Evolutionary conservation across 768 basidiomycete species (phyloP).

Genomic region (Russula olivacea): DNA sequence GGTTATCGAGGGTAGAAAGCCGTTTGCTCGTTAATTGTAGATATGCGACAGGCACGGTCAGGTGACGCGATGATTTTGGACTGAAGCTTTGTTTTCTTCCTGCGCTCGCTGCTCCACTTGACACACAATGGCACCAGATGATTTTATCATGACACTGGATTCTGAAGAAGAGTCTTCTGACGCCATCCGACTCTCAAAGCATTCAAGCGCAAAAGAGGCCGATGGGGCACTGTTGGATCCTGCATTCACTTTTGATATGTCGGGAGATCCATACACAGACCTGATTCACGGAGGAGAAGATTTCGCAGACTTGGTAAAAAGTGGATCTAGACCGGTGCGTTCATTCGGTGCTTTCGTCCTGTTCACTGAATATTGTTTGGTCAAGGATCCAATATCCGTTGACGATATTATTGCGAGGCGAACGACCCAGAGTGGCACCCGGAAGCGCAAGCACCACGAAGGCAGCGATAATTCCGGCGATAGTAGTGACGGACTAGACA

Average conservation of each 20-base stretch:
- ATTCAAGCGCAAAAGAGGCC: constrained; percentile 30
- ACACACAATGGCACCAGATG: constrained; percentile 41
- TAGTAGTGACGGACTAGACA: neutral
- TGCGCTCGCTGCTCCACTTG: neutral
- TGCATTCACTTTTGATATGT: constrained; percentile 76
- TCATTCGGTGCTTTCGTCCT: constrained; percentile 1
- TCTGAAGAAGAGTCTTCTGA: constrained; percentile 51
- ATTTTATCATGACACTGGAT: constrained; percentile 81
- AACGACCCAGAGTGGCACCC: constrained; percentile 37
- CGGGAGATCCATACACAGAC: constrained; percentile 63
- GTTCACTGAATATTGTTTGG: constrained; percentile 10
- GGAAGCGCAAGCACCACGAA: constrained; percentile 58
- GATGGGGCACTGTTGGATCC: constrained; percentile 69
- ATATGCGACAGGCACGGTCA: neutral
- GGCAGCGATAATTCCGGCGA: constrained; percentile 10
- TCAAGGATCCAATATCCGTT: constrained; percentile 73
- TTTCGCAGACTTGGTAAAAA: constrained; percentile 54
- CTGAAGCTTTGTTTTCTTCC: neutral
- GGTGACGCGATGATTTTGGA: neutral
- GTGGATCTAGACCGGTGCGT: constrained; percentile 56
- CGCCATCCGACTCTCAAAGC: neutral
- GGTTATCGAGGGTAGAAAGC: constrained; percentile 33
- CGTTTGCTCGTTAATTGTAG: neutral
- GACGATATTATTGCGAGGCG: constrained; percentile 87
- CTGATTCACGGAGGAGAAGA: constrained; percentile 39